Conservation (phyloP, 495 filamentous ascomycete species). For the Penicillium alfredii region DNA sequence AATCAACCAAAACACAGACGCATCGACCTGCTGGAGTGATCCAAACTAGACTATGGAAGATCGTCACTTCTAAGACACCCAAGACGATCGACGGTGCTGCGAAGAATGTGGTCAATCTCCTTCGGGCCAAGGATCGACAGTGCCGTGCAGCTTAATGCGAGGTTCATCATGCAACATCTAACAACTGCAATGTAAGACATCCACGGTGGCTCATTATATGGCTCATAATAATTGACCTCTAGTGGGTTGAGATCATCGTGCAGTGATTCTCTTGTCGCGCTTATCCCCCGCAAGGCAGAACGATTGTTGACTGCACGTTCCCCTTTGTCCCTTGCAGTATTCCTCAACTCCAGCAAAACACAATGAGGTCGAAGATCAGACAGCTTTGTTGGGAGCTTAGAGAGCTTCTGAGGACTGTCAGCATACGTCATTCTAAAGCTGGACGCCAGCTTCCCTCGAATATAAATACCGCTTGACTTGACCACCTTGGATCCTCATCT, state of each 20-base stretch:
- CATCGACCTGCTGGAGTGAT: too few relatives aligned
- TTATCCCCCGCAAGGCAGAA: slow-evolving; percentile 19
- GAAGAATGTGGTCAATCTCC: slow-evolving; percentile 19
- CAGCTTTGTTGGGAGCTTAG: slow-evolving; percentile 26
- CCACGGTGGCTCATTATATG: slow-evolving; percentile 1
- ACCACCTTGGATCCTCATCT: slow-evolving; percentile 11
- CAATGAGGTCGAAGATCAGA: slow-evolving; percentile 39
- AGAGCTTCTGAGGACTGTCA: slow-evolving; percentile 21
- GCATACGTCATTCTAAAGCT: slow-evolving; percentile 12
- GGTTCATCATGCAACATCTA: slow-evolving; percentile 17
- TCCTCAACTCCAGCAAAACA: slow-evolving; percentile 14
- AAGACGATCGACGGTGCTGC: too few relatives aligned
- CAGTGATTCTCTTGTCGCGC: slow-evolving; percentile 2
- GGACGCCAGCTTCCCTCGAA: slow-evolving; percentile 6
- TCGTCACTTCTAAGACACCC: too few relatives aligned
- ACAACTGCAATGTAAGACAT: slow-evolving; percentile 9
- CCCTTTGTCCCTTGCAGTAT: slow-evolving; percentile 43
- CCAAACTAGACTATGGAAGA: too few relatives aligned
- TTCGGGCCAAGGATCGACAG: slow-evolving; percentile 17
- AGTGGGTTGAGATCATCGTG: slow-evolving; percentile 11
- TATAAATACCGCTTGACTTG: slow-evolving; percentile 19
- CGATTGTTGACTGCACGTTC: slow-evolving; percentile 17
- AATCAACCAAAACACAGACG: too few relatives aligned
- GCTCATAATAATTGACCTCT: background rate
- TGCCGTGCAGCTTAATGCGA: slow-evolving; percentile 14